These are phyloP conservation scores for Phytophthora brassicae DNA, from an alignment of 352 stramenopile genomes.

Conservation along the genomic window DNA sequence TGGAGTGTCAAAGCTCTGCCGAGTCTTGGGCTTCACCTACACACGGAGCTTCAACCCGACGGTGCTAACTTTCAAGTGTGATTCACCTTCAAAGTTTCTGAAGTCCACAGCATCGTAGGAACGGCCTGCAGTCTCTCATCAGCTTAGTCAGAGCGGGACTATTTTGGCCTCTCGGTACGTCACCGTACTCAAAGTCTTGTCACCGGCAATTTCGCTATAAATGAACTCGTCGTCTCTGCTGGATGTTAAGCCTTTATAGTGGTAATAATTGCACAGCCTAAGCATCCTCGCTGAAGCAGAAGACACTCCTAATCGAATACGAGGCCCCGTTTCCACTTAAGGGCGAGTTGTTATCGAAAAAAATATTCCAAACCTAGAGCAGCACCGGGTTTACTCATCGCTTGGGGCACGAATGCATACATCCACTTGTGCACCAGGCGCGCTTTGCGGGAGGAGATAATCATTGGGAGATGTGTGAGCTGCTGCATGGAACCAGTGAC, in stretches of 20 bases:
- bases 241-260: too few species aligned
- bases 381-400: constrained; percentile 10
- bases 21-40: constrained; percentile 1
- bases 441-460: constrained; percentile 21
- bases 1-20: too few species aligned
- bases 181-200: constrained; percentile 29
- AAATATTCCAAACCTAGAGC: background rate
- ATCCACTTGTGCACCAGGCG: constrained; percentile 6
- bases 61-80: constrained; percentile 22
- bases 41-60: background rate
- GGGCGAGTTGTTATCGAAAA: background rate
- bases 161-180: constrained; percentile 22
- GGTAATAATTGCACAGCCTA: too few species aligned
- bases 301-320: constrained; percentile 1
- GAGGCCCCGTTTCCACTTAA: background rate
- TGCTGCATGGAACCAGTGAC: constrained; percentile 7
- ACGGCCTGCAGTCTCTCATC: background rate
- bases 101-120: background rate
- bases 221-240: constrained; percentile 3
- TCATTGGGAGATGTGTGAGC: constrained; percentile 19
- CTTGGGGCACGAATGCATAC: background rate
- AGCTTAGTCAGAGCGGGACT: constrained; percentile 12
- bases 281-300: constrained; percentile 11
- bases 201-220: constrained; percentile 23
- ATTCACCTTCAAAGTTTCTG: background rate